phyloP scores from a whole-genome alignment of 805 yeast genomes.

The Lachancea fermentati region DNA sequence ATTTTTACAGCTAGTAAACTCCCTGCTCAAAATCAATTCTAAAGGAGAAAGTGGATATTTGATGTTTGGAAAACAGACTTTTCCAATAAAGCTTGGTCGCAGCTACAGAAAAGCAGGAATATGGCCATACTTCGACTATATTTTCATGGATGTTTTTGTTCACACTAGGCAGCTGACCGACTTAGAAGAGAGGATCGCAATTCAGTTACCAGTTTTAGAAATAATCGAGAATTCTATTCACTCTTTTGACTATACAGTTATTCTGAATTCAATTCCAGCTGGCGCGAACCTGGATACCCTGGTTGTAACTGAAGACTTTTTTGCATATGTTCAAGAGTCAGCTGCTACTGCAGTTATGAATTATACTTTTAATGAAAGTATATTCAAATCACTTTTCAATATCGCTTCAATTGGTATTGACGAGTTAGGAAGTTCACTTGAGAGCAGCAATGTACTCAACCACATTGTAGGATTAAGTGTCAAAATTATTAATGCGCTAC shows the following conservation, averaged over 20 bases:
- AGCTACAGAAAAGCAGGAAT: constrained; percentile 60
- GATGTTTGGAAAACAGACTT: constrained; percentile 43
- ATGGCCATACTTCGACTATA: constrained; percentile 74
- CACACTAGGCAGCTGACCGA: constrained; percentile 37
- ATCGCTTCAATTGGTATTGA: constrained; percentile 60
- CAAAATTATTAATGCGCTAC: constrained; percentile 38
- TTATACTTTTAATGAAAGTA: constrained; percentile 53
- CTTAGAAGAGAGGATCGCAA: constrained; percentile 31
- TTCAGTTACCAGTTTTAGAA: constrained; percentile 52
- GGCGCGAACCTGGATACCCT: constrained; percentile 46
- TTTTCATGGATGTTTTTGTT: constrained; percentile 60
- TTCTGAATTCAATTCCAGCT: constrained; percentile 48
- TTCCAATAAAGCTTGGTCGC: constrained; percentile 59
- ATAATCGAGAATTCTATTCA: constrained; percentile 44
- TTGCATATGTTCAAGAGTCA: constrained; percentile 52
- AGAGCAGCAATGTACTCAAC: constrained; percentile 23
- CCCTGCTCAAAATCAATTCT: constrained; percentile 33
- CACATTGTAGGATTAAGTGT: constrained; percentile 40
- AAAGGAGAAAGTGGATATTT: constrained; percentile 24
- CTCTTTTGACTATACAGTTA: constrained; percentile 48
- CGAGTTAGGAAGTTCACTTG: constrained; percentile 29
- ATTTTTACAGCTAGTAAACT: constrained; percentile 50
- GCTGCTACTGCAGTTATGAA: constrained; percentile 65
- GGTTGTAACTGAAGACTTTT: constrained; percentile 40
- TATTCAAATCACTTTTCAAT: constrained; percentile 50